Percentiles rank a stretch among this genome's conserved stretches.
Conservation (phyloP, 768 basidiomycete genomes). For the Aureoboletus auriporus region DNA sequence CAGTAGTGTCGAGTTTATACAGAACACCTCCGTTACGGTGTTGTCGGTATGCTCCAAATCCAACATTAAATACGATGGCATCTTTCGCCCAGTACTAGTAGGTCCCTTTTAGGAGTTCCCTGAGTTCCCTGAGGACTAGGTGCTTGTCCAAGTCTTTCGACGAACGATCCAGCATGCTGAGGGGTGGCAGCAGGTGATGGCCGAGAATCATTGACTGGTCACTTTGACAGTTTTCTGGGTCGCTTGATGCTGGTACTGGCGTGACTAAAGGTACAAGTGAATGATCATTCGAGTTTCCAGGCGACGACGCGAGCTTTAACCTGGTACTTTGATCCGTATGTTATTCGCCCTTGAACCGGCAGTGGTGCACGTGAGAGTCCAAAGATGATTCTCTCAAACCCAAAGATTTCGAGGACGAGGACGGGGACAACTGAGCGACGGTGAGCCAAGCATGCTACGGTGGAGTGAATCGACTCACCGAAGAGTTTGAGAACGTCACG, state of each 20-base stretch:
- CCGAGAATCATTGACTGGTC: conserved; percentile 5
- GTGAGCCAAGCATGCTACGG: too few species aligned
- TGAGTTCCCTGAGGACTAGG: too few species aligned
- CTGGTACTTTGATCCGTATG: conserved; percentile 45
- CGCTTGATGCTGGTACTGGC: conserved; percentile 10
- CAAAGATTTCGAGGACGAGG: conserved; percentile 81
- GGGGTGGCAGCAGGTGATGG: conserved; percentile 1
- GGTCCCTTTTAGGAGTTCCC: too few species aligned
- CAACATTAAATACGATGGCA: too few species aligned
- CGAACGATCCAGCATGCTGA: conserved; percentile 13
- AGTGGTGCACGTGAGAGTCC: conserved; percentile 67
- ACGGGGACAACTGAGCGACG: too few species aligned
- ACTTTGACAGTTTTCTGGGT: conserved; percentile 13
- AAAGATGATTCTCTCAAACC: conserved; percentile 77
- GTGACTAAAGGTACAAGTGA: neutral
- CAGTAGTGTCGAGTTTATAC: too few species aligned
- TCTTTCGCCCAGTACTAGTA: too few species aligned
- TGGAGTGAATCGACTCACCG: conserved; percentile 47
- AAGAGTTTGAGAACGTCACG: too few species aligned
- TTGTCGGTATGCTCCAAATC: conserved; percentile 40
- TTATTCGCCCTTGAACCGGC: conserved; percentile 37
- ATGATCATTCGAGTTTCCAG: conserved; percentile 5
- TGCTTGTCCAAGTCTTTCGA: too few species aligned
- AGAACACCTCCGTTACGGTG: too few species aligned
- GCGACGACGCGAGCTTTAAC: conserved; percentile 48